phyloP scores from a whole-genome alignment of 345 rosid species.

The Arabidopsis suecica region DNA sequence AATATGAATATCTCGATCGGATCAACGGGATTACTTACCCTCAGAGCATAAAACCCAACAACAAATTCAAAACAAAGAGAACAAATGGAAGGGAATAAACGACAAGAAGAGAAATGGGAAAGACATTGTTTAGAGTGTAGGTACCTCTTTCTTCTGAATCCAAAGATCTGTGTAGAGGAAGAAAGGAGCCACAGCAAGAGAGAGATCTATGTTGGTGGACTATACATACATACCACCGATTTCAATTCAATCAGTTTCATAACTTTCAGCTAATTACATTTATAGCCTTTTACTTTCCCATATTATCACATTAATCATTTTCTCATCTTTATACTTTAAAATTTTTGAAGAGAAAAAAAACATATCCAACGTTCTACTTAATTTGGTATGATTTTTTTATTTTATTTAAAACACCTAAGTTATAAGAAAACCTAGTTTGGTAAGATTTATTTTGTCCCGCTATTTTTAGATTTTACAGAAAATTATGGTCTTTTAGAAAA shows the following conservation, averaged over 20 bases:
- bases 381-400: no score
- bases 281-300: background rate
- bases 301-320: background rate
- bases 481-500: no score
- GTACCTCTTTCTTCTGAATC: slow-evolving; percentile 21
- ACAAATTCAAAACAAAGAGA: background rate
- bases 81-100: background rate
- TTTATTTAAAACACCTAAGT: no score
- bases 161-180: background rate
- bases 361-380: no score
- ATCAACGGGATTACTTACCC: background rate
- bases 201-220: background rate
- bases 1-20: background rate
- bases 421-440: no score
- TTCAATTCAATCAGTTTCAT: background rate
- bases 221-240: background rate
- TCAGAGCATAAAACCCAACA: background rate
- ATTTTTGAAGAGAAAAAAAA: no score
- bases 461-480: no score
- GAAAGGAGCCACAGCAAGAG: background rate
- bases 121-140: background rate
- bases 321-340: no score
- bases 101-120: background rate
- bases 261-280: background rate
- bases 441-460: no score